Evolutionary conservation across 441 rosid species (phyloP), one percentile per base, ranked within the genome.

Genomic region (Raphanus hybrid): DNA sequence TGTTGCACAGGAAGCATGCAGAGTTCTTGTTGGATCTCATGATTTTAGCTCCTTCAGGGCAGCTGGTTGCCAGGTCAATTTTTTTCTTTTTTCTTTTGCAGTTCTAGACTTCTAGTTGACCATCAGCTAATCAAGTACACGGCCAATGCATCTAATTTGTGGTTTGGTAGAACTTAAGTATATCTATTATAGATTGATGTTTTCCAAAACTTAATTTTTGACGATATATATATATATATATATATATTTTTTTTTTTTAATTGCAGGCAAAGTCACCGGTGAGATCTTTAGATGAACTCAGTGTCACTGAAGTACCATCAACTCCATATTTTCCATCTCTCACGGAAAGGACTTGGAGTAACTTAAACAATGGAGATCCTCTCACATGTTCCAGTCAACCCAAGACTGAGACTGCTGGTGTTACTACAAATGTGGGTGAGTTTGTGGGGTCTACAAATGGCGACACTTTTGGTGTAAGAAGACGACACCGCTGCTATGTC

Each of bases 31-130:
- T 79, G 99, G 99, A 35, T 75, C 74, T 74, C 98, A 92, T 77
- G 98, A 95, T 86, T 95, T 95, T 81, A 95, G 94, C 82, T 93
- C 99, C 85, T 95, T 95, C 86, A 86, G 98, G 85, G 98, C 98
- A 71, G 43, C 94, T 81, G 94, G 97, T 84, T 93, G 99, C 80
- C 95, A 91, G 95, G 98, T 79, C 37, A 64, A 1, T 43, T 88
- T 80, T 71, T 83, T 73, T 16, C 18, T 16, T 16, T 16, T 16
- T 16, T 16, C 18, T 16, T 16, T 16, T 16, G 18, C 18, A 16
- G 18, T 16, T 16, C 18, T 16, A 16, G 18, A 16, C 18, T 16
- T 16, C 18, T 16, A 16, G 18, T 16, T 16, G 18, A 16, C 18
- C 18, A 16, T 16, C 18, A 16, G 18, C 18, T 16, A 16, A 16